phyloP scores from a whole-genome alignment of 2,329 filamentous ascomycete species.

The Fusarium sp. region DNA sequence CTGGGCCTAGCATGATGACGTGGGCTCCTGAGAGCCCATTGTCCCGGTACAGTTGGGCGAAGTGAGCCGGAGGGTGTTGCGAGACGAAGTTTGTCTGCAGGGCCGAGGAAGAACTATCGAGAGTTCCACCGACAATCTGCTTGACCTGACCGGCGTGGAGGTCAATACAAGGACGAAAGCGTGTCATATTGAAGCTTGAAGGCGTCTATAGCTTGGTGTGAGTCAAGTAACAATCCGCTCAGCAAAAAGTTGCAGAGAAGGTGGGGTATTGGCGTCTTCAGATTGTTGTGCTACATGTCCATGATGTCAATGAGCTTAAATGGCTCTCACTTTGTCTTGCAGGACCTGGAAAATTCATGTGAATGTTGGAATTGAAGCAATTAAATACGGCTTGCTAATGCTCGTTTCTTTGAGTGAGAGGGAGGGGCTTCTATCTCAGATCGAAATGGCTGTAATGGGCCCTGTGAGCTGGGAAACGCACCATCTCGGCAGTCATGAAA shows the following conservation, averaged over 20 bases:
- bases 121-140: constrained; percentile 95
- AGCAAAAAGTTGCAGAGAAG: constrained; percentile 25
- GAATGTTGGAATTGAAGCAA: background rate
- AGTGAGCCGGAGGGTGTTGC: constrained; percentile 79
- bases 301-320: constrained; percentile 2
- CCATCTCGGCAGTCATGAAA: background rate
- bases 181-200: constrained; percentile 70
- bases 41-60: constrained; percentile 80
- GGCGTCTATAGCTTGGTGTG: constrained; percentile 3
- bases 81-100: constrained; percentile 95
- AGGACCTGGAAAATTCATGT: background rate
- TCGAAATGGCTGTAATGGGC: background rate
- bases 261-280: constrained; percentile 24
- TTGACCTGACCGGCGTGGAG: constrained; percentile 97
- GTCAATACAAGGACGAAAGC: constrained; percentile 95
- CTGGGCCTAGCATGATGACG: constrained; percentile 94
- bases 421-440: background rate
- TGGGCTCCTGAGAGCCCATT: constrained; percentile 80
- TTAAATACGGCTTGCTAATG: background rate
- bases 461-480: background rate
- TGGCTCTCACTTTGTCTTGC: background rate
- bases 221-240: constrained; percentile 9
- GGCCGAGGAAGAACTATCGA: constrained; percentile 69
- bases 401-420: background rate
- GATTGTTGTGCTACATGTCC: background rate